Evolutionary conservation across 371 early-diverging fungal species (phyloP), one percentile per base, ranked within the genome.

Genomic region (Gilbertella persicaria): DNA sequence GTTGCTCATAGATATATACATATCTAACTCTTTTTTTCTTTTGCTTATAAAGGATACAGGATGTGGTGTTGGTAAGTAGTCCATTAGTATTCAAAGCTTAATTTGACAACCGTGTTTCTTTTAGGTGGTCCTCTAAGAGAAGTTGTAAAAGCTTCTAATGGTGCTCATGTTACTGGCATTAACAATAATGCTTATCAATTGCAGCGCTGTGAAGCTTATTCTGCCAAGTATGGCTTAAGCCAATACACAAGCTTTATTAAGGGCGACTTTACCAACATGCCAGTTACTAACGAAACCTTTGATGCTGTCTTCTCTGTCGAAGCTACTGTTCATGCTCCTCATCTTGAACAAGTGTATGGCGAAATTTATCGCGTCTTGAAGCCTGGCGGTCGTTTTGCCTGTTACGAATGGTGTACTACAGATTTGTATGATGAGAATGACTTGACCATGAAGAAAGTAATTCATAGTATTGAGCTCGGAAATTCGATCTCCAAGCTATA

Each of bases 121-220:
- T 13, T 53, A 70, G 70, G 73, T 51, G 92, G 92, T 19, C 92
- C 92, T 3, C 73, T 89, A 9, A 81, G 92, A 38, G 91, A 91
- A 59, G 79, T 90, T 53, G 82, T 87, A 39, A 78, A 86, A 57
- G 77, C 88, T 60, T 79, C 86, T 36, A 87, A 87, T 2, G 85
- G 87, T 33, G 70, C 74, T 24, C 84, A 80, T 58, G 82, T 91
- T 46, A 85, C 85, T 12, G 92, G 92, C 10, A 69, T 91, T 51
- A 91, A 91, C 73, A 91, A 91, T 82, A 91, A 91, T 72, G 82
- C 82, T 38, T 91, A 91, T 67, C 92, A 91, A 67, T 82, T 91
- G 37, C 80, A 90, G 63, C 81, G 88, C 2, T 87, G 86, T 63
- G 62, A 69, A 45, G 79, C 80, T 24, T 84, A 90, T 28, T 80